Conservation (phyloP, 805 yeast genomes). For the Monosporozyma siamensis region DNA sequence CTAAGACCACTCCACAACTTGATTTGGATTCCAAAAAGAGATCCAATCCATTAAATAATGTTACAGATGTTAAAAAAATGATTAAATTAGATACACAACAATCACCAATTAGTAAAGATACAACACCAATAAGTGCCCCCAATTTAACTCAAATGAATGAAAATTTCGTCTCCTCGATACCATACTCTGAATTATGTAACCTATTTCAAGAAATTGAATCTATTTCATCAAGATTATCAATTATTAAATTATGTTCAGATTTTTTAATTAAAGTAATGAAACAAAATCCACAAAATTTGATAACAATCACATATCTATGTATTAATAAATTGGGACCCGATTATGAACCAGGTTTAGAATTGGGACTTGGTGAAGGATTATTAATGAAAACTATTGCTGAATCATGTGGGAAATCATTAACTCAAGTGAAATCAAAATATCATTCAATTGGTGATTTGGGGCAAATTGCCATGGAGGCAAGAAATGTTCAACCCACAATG, state of each 20-base stretch:
- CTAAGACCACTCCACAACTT: neutral
- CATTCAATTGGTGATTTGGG: slow-evolving; percentile 86
- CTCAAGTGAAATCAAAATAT: slow-evolving; percentile 65
- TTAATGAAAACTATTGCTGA: slow-evolving; percentile 82
- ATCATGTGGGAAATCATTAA: slow-evolving; percentile 72
- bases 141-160: neutral
- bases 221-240: slow-evolving; percentile 76
- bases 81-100: too few relatives aligned
- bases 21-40: too few relatives aligned
- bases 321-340: slow-evolving; percentile 92
- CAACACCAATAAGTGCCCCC: neutral
- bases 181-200: slow-evolving; percentile 37
- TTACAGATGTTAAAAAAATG: too few relatives aligned
- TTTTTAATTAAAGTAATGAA: slow-evolving; percentile 59
- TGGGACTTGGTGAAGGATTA: slow-evolving; percentile 88
- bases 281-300: slow-evolving; percentile 44
- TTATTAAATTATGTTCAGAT: slow-evolving; percentile 63
- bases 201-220: slow-evolving; percentile 71
- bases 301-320: slow-evolving; percentile 70
- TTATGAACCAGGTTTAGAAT: slow-evolving; percentile 77
- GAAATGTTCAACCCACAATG: slow-evolving; percentile 85
- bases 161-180: slow-evolving; percentile 17
- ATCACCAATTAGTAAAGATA: neutral
- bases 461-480: slow-evolving; percentile 71
- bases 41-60: too few relatives aligned